phyloP scores from a whole-genome alignment of 1,284 basidiomycete species.

The Cutaneotrichosporon cutaneum region DNA sequence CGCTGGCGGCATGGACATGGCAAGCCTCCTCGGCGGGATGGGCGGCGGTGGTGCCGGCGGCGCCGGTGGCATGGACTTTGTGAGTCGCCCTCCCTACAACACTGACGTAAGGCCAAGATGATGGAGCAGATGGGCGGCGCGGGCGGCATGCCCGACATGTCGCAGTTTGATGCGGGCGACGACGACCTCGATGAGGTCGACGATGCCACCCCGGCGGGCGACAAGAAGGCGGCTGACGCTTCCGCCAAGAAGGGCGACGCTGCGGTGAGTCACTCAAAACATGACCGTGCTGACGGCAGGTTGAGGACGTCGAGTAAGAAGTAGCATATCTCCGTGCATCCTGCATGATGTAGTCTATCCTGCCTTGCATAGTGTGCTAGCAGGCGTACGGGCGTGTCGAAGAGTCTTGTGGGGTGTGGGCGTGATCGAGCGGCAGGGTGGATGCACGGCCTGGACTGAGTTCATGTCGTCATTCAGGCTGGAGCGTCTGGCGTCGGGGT shows the following conservation, averaged over 20 bases:
- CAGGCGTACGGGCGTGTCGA: neutral
- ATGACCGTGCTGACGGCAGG: constrained; percentile 16
- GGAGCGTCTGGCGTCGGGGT: neutral
- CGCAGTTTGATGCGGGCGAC: constrained; percentile 42
- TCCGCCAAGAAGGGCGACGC: constrained; percentile 28
- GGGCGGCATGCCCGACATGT: constrained; percentile 42
- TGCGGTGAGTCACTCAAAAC: neutral
- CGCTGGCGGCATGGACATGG: constrained; percentile 53
- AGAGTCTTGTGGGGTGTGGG: neutral
- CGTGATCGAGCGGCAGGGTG: too few relatives aligned
- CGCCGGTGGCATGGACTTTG: constrained; percentile 56
- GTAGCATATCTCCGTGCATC: constrained; percentile 12
- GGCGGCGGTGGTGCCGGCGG: constrained; percentile 35
- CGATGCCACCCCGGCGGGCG: constrained; percentile 57
- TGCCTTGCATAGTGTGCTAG: neutral
- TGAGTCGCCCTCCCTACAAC: constrained; percentile 6
- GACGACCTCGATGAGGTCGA: constrained; percentile 33
- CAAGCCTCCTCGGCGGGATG: constrained; percentile 45
- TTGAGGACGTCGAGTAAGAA: constrained; percentile 42
- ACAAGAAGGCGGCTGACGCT: constrained; percentile 54
- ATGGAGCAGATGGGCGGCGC: constrained; percentile 52
- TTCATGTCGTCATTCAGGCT: neutral
- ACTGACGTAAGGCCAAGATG: constrained; percentile 38
- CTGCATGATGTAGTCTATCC: neutral
- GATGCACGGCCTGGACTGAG: too few relatives aligned